phyloP scores from a whole-genome alignment of 1,284 basidiomycete genomes.

The Gastroboletus turbinatus region DNA sequence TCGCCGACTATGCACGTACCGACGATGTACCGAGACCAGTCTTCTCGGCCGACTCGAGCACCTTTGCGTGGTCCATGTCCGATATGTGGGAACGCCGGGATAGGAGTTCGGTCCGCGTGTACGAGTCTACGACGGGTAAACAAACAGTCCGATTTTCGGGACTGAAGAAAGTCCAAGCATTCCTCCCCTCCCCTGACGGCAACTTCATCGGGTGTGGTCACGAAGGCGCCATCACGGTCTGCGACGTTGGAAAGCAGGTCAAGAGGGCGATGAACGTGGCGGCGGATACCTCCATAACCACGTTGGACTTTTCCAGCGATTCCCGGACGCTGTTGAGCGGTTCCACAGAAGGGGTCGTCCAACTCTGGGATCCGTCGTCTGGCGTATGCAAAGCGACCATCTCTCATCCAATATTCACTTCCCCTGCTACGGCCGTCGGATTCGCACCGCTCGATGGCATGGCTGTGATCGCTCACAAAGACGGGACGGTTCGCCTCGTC shows the following conservation, averaged over 20 bases:
- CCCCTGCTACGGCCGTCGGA: too few relatives aligned
- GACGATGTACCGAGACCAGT: neutral
- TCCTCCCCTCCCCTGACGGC: conserved; percentile 5
- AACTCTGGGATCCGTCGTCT: too few relatives aligned
- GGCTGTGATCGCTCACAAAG: too few relatives aligned
- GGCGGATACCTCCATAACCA: conserved; percentile 2
- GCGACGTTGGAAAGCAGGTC: conserved; percentile 5
- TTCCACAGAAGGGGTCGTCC: too few relatives aligned
- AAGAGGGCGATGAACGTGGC: conserved; percentile 6
- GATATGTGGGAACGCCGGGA: conserved; percentile 9
- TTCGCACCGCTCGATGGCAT: too few relatives aligned
- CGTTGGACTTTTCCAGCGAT: conserved; percentile 8
- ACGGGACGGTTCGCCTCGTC: too few relatives aligned
- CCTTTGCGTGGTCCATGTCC: conserved; percentile 14
- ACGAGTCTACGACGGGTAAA: conserved; percentile 12
- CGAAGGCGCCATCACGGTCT: conserved; percentile 12
- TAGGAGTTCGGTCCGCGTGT: conserved; percentile 6
- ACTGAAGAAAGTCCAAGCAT: conserved; percentile 10
- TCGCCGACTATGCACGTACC: conserved; percentile 1
- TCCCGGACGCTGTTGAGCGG: conserved; percentile 7
- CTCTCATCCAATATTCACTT: too few relatives aligned
- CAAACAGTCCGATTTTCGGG: conserved; percentile 7
- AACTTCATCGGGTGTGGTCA: conserved; percentile 13
- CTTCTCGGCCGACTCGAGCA: conserved; percentile 3
- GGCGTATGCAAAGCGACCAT: too few relatives aligned